Conservation (phyloP, 371 early-diverging fungal species). For the Homolaphlyctis polyrhiza region DNA sequence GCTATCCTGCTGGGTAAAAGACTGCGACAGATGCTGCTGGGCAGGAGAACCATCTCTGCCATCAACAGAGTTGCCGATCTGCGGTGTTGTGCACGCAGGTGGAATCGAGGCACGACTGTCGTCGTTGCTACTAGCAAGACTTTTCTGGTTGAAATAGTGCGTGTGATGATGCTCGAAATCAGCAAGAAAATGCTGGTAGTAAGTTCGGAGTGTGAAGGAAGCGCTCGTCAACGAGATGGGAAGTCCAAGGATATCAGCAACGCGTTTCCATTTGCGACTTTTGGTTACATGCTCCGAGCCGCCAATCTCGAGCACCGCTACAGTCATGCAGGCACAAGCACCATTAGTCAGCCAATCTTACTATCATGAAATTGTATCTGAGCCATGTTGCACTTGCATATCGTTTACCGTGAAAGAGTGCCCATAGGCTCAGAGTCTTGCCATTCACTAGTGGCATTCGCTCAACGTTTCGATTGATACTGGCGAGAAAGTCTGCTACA, state of each 20-base stretch:
- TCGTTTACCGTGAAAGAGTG: neutral
- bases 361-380: neutral
- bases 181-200: neutral
- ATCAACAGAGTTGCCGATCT: too few species aligned
- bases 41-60: too few species aligned
- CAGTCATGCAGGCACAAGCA: too few species aligned
- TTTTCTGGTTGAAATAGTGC: too few species aligned
- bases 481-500: neutral
- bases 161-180: too few species aligned
- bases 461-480: neutral
- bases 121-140: too few species aligned
- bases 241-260: neutral
- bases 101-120: too few species aligned
- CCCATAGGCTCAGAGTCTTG: constrained; percentile 1
- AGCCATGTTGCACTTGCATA: neutral
- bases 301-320: neutral
- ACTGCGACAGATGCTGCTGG: too few species aligned
- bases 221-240: neutral
- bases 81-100: too few species aligned
- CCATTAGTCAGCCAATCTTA: neutral
- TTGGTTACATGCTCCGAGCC: neutral
- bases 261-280: neutral
- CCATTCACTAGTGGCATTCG: neutral
- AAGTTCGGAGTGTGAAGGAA: constrained; percentile 1
- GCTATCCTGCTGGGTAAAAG: too few species aligned